Evolutionary conservation across 768 basidiomycete species (phyloP), one percentile per base, ranked within the genome.

Genomic region (Hortiboletus campestris): DNA sequence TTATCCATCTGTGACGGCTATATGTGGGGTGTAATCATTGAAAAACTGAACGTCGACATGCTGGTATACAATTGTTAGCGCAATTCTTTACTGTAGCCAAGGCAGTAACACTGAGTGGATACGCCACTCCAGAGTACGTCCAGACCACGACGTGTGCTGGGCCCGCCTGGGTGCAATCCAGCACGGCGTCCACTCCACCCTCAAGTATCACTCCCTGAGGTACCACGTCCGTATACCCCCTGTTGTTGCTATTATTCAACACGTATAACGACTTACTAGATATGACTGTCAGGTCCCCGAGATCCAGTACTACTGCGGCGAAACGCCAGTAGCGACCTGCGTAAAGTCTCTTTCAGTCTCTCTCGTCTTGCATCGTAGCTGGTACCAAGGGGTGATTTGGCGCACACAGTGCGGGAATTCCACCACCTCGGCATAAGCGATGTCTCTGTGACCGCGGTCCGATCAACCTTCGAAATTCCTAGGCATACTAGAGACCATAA

Each of bases 41-140:
- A 58, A 31, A 7, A 20, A 31, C 13, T 66, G 14, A 16, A 34
- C 14, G 25, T 10, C 6, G 38, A 12, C 3, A 19, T 39, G 12
- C 13, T 58, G 10, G 53, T 67, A 36, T 66, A 60, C 48, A 60
- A 63, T 31, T 60, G 60, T 67, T 4, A 20, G 56, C 38, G 3
- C 36, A 19, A 35, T 40, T 49, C 25, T 31, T 47, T 14, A 6
- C 14, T 36, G 13, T 34, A 22, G 3, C 35, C 6, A 16, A 19
- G 6, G 4, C 5, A 19, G 14, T 40, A 12, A 11, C 19, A 14
- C 36, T 60, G 36, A 53, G 29, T 2, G 16, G 34, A 32, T 17
- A 7, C 12, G 17, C 14, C 4, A 17, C 13, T n/a, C 38, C 29
- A 67, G 64, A 60, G 49, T 62, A 58, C 22, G 53, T 62, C 12